A percentile compares a stretch with the other conserved stretches of the same genome.
These are phyloP conservation scores for Neophaeococcomyces mojaviensis DNA, from an alignment of 2,329 filamentous ascomycete genomes.

Conservation along the genomic window DNA sequence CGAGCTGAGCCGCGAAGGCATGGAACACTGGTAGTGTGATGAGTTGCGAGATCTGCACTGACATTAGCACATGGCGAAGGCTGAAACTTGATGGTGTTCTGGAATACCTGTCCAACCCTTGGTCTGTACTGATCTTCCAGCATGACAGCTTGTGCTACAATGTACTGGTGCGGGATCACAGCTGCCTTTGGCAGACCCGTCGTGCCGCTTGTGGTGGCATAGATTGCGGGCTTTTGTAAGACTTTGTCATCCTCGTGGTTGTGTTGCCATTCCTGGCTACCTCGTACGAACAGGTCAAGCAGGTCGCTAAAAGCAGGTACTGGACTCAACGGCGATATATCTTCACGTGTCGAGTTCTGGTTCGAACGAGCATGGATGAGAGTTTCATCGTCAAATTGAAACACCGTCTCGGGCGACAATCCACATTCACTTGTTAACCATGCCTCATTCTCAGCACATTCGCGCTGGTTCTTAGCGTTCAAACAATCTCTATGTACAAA, in stretches of 20 bases:
- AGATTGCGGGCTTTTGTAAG: slow-evolving; percentile 22
- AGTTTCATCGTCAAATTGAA: too few relatives aligned
- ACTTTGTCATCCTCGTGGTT: slow-evolving; percentile 24
- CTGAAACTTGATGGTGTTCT: neutral
- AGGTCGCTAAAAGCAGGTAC: too few relatives aligned
- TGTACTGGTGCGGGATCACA: slow-evolving; percentile 46
- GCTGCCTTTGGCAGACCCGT: slow-evolving; percentile 56
- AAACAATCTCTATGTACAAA: slow-evolving; percentile 37
- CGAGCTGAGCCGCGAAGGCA: slow-evolving; percentile 41
- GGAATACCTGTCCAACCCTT: slow-evolving; percentile 3
- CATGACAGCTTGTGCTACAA: slow-evolving; percentile 18
- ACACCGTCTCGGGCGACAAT: slow-evolving; percentile 28
- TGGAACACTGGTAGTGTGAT: slow-evolving; percentile 49
- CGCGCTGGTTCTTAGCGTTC: slow-evolving; percentile 29
- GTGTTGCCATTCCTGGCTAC: slow-evolving; percentile 32
- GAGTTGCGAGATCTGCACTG: slow-evolving; percentile 34
- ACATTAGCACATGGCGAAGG: slow-evolving; percentile 12
- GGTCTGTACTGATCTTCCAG: slow-evolving; percentile 14
- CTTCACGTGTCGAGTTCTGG: too few relatives aligned
- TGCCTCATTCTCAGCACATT: too few relatives aligned
- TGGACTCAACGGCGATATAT: neutral
- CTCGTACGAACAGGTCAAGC: too few relatives aligned
- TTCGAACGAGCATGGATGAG: too few relatives aligned
- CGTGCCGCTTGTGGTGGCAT: slow-evolving; percentile 50
- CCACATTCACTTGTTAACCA: slow-evolving; percentile 36